These are phyloP conservation scores for Hyphopichia burtonii DNA, from an alignment of 1,139 yeast species.

Conservation along the genomic window DNA sequence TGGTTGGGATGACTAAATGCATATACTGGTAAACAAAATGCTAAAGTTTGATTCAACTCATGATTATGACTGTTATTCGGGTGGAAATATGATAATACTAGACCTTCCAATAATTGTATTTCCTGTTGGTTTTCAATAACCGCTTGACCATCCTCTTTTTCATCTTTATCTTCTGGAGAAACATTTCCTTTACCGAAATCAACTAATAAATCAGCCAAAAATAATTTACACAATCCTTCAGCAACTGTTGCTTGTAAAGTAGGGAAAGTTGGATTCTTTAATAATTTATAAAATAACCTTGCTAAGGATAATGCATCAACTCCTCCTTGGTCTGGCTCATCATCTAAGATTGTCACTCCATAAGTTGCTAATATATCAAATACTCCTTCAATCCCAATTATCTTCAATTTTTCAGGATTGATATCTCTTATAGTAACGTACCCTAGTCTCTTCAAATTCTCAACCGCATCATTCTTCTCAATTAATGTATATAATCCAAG, in stretches of 20 bases:
- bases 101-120: slow-evolving; percentile 58
- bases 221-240: slow-evolving; percentile 82
- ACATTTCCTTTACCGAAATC: slow-evolving; percentile 47
- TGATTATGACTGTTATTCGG: slow-evolving; percentile 63
- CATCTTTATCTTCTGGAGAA: slow-evolving; percentile 6
- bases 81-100: slow-evolving; percentile 73
- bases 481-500: slow-evolving; percentile 78
- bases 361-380: slow-evolving; percentile 78
- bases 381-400: slow-evolving; percentile 64
- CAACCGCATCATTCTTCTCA: slow-evolving; percentile 62
- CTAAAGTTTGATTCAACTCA: slow-evolving; percentile 73
- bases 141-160: slow-evolving; percentile 9
- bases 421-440: slow-evolving; percentile 60
- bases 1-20: slow-evolving; percentile 76
- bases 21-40: slow-evolving; percentile 89
- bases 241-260: slow-evolving; percentile 79
- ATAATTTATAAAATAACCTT: slow-evolving; percentile 64
- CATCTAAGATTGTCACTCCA: slow-evolving; percentile 67
- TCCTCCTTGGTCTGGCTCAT: slow-evolving; percentile 46
- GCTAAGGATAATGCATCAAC: slow-evolving; percentile 63
- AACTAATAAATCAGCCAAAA: slow-evolving; percentile 71
- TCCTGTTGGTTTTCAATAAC: slow-evolving; percentile 15
- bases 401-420: slow-evolving; percentile 47
- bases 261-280: slow-evolving; percentile 58
- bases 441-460: slow-evolving; percentile 60